Evolutionary conservation across 2,329 filamentous ascomycete genomes (phyloP).

Genomic region (Fusarium nygamai): DNA sequence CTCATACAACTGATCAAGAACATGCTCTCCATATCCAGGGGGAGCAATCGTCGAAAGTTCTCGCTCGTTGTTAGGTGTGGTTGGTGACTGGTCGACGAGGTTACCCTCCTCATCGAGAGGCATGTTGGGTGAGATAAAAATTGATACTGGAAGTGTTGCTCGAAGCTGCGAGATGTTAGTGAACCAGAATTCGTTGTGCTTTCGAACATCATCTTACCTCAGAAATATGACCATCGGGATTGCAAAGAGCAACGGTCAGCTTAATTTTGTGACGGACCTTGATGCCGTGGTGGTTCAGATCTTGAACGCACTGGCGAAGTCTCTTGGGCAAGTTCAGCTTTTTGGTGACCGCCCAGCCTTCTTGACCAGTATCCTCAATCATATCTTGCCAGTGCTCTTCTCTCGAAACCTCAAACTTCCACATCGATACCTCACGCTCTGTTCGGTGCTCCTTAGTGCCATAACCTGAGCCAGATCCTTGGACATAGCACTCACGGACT

Average conservation of each 20-base stretch:
- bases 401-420: slow-evolving; percentile 64
- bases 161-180: slow-evolving; percentile 67
- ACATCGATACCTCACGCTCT: slow-evolving; percentile 70
- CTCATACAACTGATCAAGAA: slow-evolving; percentile 89
- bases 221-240: slow-evolving; percentile 93
- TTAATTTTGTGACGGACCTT: slow-evolving; percentile 94
- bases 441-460: slow-evolving; percentile 67
- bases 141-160: slow-evolving; percentile 87
- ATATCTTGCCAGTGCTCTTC: slow-evolving; percentile 75
- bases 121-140: slow-evolving; percentile 96
- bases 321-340: slow-evolving; percentile 80
- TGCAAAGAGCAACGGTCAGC: slow-evolving; percentile 88
- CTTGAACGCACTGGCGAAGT: slow-evolving; percentile 85
- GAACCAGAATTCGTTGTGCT: not conserved
- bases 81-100: slow-evolving; percentile 70
- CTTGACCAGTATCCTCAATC: slow-evolving; percentile 73
- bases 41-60: slow-evolving; percentile 77
- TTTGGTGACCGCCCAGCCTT: slow-evolving; percentile 71
- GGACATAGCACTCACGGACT: slow-evolving; percentile 72
- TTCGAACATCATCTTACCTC: slow-evolving; percentile 66
- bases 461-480: slow-evolving; percentile 54
- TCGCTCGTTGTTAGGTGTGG: slow-evolving; percentile 54
- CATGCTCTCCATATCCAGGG: slow-evolving; percentile 91
- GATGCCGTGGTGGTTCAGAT: slow-evolving; percentile 88
- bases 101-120: slow-evolving; percentile 89